Base-by-base conservation (phyloP, 495 filamentous ascomycete genomes). In the Xylaria bambusicola region DNA sequence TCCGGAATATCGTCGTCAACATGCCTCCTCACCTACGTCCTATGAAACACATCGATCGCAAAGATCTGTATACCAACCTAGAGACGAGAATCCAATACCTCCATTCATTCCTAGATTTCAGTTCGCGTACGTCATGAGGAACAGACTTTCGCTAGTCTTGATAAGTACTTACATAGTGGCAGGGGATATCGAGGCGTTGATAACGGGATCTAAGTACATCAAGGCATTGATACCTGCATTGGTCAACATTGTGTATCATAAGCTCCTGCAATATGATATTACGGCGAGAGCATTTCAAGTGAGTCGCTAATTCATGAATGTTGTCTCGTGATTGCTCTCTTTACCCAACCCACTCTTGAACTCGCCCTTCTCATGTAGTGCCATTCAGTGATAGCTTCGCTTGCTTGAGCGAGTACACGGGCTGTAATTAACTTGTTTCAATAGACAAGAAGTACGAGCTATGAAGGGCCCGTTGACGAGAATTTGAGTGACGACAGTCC, bases 231-330 rank as follows among this genome's bases (percentile, higher is more conserved):
- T 90, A 48, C 88, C 88, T 0, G 86, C 83, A 10, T 76, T 85
- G 26, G 83, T 85, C 70, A 90, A 89, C 69, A 85, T 90, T 55
- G 86, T 91, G n/a, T 92, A 91, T 73, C 85, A 84, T 50, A 90
- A 92, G 66, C 78, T 92, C 4, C 75, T 92, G 20, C 81, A 85
- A 58, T 86, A 83, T 65, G 88, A 91, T 64, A 91, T 92, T 75
- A 91, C 88, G 12, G 88, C 88, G 0, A 82, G 86, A 1, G 77
- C 76, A 74, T 38, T 54, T 27, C 26, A 36, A 5, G 24, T 21
- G 10, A 23, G 18, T 20, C n/a, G n/a, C n/a, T 6, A 2, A 21
- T 3, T 44, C 41, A 44, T 44, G 41, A 20, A 81, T 17, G 13
- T 38, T 38, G 3, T 38, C 13, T 38, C 12, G 7, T 38, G 8